These are phyloP conservation scores for Cadophora luteo-olivacea DNA, from an alignment of 2,329 filamentous ascomycete genomes.

Conservation along the genomic window DNA sequence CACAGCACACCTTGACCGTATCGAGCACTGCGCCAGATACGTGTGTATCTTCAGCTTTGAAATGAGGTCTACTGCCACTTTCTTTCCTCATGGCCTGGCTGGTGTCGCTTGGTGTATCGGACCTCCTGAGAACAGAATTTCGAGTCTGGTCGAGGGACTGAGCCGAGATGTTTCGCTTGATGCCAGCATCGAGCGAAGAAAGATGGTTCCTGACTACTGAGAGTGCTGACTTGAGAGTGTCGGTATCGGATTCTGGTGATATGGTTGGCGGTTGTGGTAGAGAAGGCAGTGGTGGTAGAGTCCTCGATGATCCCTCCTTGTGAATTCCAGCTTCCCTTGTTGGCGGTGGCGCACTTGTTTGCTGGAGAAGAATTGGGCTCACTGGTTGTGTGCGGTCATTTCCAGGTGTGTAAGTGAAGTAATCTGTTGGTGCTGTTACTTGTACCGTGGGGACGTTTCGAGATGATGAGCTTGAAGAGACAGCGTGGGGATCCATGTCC, in stretches of 20 bases:
- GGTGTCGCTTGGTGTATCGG: not conserved
- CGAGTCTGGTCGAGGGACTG: not conserved
- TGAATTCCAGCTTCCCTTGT: not conserved
- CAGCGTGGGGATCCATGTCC: not conserved
- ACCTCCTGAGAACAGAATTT: not conserved
- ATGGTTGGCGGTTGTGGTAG: not conserved
- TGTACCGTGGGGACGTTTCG: not conserved
- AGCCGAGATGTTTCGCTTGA: not conserved
- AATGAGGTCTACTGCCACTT: not conserved
- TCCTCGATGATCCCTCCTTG: not conserved
- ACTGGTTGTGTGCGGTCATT: not conserved
- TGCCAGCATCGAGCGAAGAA: conserved; percentile 1
- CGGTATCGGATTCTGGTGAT: not conserved
- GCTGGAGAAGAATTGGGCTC: not conserved
- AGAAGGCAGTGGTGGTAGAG: not conserved
- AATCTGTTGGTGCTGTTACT: not conserved
- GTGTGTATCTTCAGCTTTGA: not conserved
- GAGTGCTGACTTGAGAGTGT: not conserved
- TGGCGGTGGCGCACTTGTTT: not conserved
- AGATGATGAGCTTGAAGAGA: too few relatives aligned
- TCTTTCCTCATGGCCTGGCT: not conserved
- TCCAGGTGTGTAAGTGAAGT: not conserved
- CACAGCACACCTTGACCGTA: conserved; percentile 10
- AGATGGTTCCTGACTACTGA: not conserved
- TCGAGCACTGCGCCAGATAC: not conserved